Evolutionary conservation across 1,139 yeast species (phyloP), one percentile per base, ranked within the genome.

Genomic region (Pneumocystis murina): DNA sequence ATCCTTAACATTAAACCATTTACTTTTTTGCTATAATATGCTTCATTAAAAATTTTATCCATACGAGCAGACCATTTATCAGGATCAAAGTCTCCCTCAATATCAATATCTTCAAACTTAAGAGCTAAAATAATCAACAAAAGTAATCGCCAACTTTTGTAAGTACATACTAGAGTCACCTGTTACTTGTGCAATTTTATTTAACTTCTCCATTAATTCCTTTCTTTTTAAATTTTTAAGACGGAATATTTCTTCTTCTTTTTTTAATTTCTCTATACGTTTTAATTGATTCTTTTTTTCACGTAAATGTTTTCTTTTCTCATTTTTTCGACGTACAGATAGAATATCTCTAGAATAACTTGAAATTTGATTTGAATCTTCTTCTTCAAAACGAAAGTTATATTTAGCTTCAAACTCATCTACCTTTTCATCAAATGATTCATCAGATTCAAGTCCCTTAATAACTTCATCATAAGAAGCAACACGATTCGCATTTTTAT

Each of bases 331-430:
- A 76, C 98, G 84, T 71, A 90, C 79, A 0, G 97, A 89, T 73
- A 90, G 96, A 14, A 67, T 64, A 68, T 81, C 87, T 80, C 99
- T 89, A 3, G 98, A 97, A 77, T 92, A 94, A n/a, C 96, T 85
- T 40, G 90, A 86, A 73, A 94, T 88, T 71, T 92, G 97, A 0
- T 92, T 88, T 10, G 96, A 82, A 68, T 84, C 84, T 12, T 67
- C 68, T 70, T 92, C 97, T 75, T 94, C 98, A 72, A 82, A 92
- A 73, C 98, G 82, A 79, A 91, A 91, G 71, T 94, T 94, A 76
- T 91, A 92, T 0, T 95, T 97, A 66, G 83, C 82, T 75, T 94
- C 99, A 71, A 89, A 90, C 70, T 83, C 78, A 69, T 94, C 98
- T 2, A 86, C 97, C 0, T 95, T 94, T 62, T 88, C 87, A 62